Base-by-base conservation (phyloP, 2,329 filamentous ascomycete genomes). In the Septoria linicola region DNA sequence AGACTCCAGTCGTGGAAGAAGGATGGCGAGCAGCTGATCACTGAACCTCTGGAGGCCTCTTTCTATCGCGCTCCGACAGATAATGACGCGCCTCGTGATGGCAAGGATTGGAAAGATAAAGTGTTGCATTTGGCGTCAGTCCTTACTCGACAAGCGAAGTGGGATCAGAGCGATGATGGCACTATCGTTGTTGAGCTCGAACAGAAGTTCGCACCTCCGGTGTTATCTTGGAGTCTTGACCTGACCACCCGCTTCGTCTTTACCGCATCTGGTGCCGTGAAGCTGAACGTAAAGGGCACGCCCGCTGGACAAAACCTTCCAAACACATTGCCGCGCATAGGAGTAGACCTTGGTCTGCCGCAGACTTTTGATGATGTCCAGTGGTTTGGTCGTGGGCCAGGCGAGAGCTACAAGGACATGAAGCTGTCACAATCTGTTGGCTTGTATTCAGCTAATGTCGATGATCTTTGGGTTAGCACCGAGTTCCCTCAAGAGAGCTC, bases 401-500 rank as follows among this genome's bases (percentile, higher is more conserved):
- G 81, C 2, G 83, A 87, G 65, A 80, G 76, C 8, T 89, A 88
- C 70, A 70, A 72, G 13, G 85, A 89, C 69, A 84, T 81, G 69
- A 85, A 86, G 52, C 61, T 72, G 10, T 77, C 80, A 1, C 81
- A 84, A 58, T 71, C 69, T 1, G 62, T 82, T 0, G 82, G 78
- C 1, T 21, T 40, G 11, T 50, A 64, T 34, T 41, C 59, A 0
- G 59, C 65, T 8, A 59, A 59, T 1, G 68, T 83, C 1, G 70
- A 73, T 1, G 73, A 77, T 0, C 72, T 87, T 20, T 77, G 79
- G 62, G 75, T 76, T 0, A 71, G 73, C 1, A 87, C 86, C 60
- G 84, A 88, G 14, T 81, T 82, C 17, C 84, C 84, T 0, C 84
- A 88, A 63, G 84, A 88, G 59, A 81, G 78, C 45, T 81, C 82